Base-by-base conservation (phyloP, 108 stramenopile genomes). In the Cyclotella cryptica region DNA sequence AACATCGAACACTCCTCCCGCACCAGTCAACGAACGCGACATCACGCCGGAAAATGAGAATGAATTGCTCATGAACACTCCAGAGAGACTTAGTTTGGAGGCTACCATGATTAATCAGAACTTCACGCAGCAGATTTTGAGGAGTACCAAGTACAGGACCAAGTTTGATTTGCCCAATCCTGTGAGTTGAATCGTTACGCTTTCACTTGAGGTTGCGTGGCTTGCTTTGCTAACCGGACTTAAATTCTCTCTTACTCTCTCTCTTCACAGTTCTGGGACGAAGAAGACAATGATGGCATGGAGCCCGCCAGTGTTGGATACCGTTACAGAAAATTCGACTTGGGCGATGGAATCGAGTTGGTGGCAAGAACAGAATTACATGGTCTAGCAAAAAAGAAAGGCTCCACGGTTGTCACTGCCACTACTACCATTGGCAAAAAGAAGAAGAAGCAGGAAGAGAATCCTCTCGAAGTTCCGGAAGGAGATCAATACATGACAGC, bases 101-200 rank as follows among this genome's bases (percentile, higher is more conserved):
- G 98, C 98, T 12, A 98, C 98, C 54, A 92, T 91, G 87, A 96
- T 99, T 78, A 97, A 98, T 74, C 98, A 99, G 74, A 98, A 98
- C 79, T 99, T 98, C 79, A 92, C 96, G 26, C 99, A 99, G 79
- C 99, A 99, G 83, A 93, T 96, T 27, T 79, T 99, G 60, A 87
- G 93, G 47, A n/a, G 72, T 46, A 72, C 64, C 51, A 87, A 88
- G 71, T 69, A 87, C 47, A 83, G 88, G 46, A 85, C 89, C 57
- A 92, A 94, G 69, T 80, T 80, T 67, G 79, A 80, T 22, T 46
- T 74, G n/a, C 79, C 79, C 59, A 78, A 78, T 51, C 75, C 72
- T 39, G 49, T 51, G 49, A 51, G 49, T 51, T 3, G 19, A 3
- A 19, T 19, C 8, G 8, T 51, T 3, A 51, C 19, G 3, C 49